These are phyloP conservation scores for Fraxinus angustifolia DNA, from an alignment of 305 asterid genomes.

Conservation along the genomic window DNA sequence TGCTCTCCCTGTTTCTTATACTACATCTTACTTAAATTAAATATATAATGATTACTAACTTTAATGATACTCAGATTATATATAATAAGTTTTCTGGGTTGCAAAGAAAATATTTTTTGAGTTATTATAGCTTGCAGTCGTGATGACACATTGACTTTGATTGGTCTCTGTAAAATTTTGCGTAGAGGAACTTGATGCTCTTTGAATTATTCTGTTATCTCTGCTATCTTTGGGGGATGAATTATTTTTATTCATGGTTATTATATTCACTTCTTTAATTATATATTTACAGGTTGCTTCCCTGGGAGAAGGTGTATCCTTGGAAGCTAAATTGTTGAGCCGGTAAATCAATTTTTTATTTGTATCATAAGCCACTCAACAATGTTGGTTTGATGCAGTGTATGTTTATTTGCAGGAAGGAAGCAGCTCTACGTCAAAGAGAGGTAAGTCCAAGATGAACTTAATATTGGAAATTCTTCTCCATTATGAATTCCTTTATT, in stretches of 20 bases:
- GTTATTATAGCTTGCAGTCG: not conserved
- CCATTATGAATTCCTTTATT: not conserved
- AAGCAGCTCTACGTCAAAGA: slow-evolving; percentile 92
- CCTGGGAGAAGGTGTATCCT: slow-evolving; percentile 91
- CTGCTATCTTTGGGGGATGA: slow-evolving; percentile 19
- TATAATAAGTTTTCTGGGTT: not conserved
- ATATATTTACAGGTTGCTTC: slow-evolving; percentile 71
- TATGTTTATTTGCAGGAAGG: slow-evolving; percentile 70
- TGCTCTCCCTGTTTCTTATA: slow-evolving; percentile 11
- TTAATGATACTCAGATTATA: slow-evolving; percentile 5
- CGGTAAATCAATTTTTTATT: slow-evolving; percentile 45
- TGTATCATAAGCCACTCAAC: slow-evolving; percentile 21
- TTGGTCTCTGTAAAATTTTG: not conserved
- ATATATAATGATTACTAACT: not conserved
- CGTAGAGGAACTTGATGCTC: not conserved
- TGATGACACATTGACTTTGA: not conserved
- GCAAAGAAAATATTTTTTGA: not conserved
- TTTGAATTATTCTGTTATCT: slow-evolving; percentile 2
- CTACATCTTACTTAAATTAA: slow-evolving; percentile 7
- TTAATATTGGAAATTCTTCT: not conserved
- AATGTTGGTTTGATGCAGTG: slow-evolving; percentile 34
- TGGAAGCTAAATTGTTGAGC: slow-evolving; percentile 90
- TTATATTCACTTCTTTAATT: slow-evolving; percentile 19
- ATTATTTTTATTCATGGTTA: slow-evolving; percentile 19
- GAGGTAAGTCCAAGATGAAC: slow-evolving; percentile 52